These are phyloP conservation scores for Annulohypoxylon maeteangense DNA, from an alignment of 495 filamentous ascomycete genomes.

Conservation along the genomic window DNA sequence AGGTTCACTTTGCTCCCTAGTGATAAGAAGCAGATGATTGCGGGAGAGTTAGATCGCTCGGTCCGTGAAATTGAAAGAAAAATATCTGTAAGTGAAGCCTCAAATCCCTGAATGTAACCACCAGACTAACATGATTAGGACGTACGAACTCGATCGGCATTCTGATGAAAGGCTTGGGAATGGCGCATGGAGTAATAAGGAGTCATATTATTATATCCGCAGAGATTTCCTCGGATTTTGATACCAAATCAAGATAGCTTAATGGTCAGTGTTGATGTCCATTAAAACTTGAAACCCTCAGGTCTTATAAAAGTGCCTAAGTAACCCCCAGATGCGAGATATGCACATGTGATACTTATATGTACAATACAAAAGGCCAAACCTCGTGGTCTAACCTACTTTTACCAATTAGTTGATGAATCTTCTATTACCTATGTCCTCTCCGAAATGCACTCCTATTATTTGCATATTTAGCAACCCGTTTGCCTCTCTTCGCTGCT, in stretches of 20 bases:
- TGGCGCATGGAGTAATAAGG: constrained; percentile 22
- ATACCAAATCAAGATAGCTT: background rate
- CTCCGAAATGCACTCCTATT: constrained; percentile 25
- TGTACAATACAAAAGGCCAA: constrained; percentile 22
- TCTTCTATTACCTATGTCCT: constrained; percentile 15
- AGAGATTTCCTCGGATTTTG: constrained; percentile 6
- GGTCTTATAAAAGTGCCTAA: constrained; percentile 8
- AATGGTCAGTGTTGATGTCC: constrained; percentile 29
- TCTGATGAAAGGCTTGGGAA: constrained; percentile 57
- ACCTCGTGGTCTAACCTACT: background rate
- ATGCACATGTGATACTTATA: constrained; percentile 28
- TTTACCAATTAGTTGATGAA: background rate
- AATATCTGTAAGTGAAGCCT: constrained; percentile 75
- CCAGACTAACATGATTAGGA: constrained; percentile 65
- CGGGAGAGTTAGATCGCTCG: constrained; percentile 87
- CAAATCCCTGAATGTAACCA: background rate
- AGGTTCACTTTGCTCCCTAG: constrained; percentile 81
- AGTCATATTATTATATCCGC: constrained; percentile 26
- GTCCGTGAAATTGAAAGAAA: constrained; percentile 94
- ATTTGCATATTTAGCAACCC: constrained; percentile 46
- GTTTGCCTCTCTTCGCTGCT: constrained; percentile 50
- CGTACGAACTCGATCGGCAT: constrained; percentile 87
- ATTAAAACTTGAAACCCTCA: background rate
- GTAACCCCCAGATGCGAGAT: constrained; percentile 16
- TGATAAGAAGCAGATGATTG: constrained; percentile 94